phyloP scores from a whole-genome alignment of 2,329 filamentous ascomycete genomes.

The Sporothrix euskadiensis region DNA sequence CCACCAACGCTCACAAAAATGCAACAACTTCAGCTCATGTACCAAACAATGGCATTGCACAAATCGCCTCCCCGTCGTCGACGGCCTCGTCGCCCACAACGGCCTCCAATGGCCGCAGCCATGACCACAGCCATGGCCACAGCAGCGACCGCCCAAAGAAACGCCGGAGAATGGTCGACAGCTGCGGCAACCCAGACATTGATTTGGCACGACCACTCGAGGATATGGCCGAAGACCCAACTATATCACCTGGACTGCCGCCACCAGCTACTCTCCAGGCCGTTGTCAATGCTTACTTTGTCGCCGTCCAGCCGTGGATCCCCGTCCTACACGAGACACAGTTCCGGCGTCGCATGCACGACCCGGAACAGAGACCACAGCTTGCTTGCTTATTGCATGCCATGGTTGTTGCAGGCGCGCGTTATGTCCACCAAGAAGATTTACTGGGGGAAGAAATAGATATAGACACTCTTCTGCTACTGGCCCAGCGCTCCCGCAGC shows the following conservation, averaged over 20 bases:
- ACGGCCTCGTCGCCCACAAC: background rate
- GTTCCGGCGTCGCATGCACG: slow-evolving; percentile 37
- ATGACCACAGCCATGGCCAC: background rate
- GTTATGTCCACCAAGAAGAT: slow-evolving; percentile 31
- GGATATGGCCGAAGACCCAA: slow-evolving; percentile 7
- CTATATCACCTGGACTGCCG: slow-evolving; percentile 17
- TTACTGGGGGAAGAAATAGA: background rate
- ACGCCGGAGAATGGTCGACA: slow-evolving; percentile 29
- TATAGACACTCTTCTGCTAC: slow-evolving; percentile 31
- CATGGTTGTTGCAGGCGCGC: slow-evolving; percentile 37
- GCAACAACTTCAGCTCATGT: background rate
- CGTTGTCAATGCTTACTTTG: slow-evolving; percentile 39
- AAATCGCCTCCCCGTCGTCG: background rate
- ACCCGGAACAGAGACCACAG: slow-evolving; percentile 34
- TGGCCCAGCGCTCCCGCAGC: slow-evolving; percentile 29
- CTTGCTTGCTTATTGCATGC: slow-evolving; percentile 41
- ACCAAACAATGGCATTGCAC: background rate
- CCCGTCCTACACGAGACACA: slow-evolving; percentile 41
- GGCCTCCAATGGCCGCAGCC: background rate
- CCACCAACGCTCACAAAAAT: background rate
- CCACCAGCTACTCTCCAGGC: slow-evolving; percentile 33
- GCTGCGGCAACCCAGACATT: slow-evolving; percentile 28
- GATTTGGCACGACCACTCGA: slow-evolving; percentile 21
- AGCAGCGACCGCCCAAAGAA: slow-evolving; percentile 17
- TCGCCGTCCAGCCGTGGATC: slow-evolving; percentile 42